Conservation (phyloP, 768 basidiomycete genomes). For the Kwoniella europaea region DNA sequence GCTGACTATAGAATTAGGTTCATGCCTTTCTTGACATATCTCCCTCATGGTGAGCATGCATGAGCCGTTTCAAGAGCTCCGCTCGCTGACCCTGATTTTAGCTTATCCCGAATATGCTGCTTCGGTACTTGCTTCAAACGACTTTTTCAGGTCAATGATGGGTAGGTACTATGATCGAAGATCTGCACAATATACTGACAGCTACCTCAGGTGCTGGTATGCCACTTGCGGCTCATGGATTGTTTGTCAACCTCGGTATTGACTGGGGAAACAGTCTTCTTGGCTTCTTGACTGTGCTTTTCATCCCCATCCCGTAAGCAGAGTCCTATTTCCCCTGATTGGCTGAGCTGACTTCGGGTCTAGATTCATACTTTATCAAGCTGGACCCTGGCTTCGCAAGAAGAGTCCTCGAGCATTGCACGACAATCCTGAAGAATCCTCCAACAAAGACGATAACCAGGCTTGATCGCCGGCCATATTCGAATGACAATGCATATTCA, state of each 20-base stretch:
- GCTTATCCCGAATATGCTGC: conserved; percentile 36
- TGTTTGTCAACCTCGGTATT: conserved; percentile 54
- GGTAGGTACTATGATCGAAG: conserved; percentile 27
- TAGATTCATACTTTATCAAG: conserved; percentile 36
- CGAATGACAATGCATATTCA: not conserved
- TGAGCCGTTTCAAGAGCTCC: not conserved
- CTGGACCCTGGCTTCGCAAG: conserved; percentile 32
- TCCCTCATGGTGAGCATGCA: conserved; percentile 32
- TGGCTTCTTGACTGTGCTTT: conserved; percentile 52
- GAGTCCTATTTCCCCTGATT: not conserved
- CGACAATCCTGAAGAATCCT: conserved; percentile 30
- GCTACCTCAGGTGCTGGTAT: conserved; percentile 37
- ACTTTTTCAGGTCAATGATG: conserved; percentile 53
- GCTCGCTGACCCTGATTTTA: not conserved
- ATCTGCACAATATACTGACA: conserved; percentile 3
- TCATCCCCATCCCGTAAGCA: conserved; percentile 55
- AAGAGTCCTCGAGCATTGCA: conserved; percentile 33
- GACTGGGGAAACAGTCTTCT: conserved; percentile 54
- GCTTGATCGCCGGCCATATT: not conserved
- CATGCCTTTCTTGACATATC: conserved; percentile 39
- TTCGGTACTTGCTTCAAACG: conserved; percentile 49
- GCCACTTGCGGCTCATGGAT: conserved; percentile 49
- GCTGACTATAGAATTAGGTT: conserved; percentile 23
- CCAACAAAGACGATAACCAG: conserved; percentile 4
- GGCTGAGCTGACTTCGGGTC: not conserved